A percentile compares a stretch with the other conserved stretches of the same genome.
Evolutionary conservation across 164 flowering plant genomes (phyloP).

Genomic region (Umbellularia californica): DNA sequence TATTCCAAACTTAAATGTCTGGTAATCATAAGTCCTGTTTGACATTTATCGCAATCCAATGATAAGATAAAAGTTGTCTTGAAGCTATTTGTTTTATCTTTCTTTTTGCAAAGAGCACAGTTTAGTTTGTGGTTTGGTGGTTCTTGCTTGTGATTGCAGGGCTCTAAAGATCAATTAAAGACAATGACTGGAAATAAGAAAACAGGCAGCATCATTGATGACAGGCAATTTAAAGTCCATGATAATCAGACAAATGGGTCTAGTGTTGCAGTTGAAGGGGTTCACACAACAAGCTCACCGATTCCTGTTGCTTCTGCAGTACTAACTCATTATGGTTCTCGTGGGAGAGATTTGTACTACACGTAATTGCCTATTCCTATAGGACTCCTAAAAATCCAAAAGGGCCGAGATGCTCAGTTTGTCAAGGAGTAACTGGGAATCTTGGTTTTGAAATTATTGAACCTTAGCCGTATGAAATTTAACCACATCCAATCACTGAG

Average conservation of each 20-base stretch:
- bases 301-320: conserved; percentile 35
- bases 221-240: conserved; percentile 10
- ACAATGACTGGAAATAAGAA: conserved; percentile 5
- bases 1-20: too few relatives aligned
- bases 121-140: not conserved
- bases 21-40: too few relatives aligned
- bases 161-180: conserved; percentile 8
- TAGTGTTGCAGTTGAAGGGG: conserved; percentile 2
- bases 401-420: not conserved
- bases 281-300: conserved; percentile 30
- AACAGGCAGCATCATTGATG: conserved; percentile 6
- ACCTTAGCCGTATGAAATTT: not conserved
- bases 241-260: conserved; percentile 10
- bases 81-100: too few relatives aligned
- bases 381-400: not conserved
- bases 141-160: conserved; percentile 13
- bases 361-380: conserved; percentile 25
- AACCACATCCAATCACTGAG: not conserved
- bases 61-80: too few relatives aligned
- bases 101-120: too few relatives aligned
- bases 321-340: conserved; percentile 20
- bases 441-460: not conserved
- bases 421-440: not conserved
- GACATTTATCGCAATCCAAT: too few relatives aligned
- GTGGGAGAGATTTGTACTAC: conserved; percentile 41